phyloP scores from a whole-genome alignment of 2,329 filamentous ascomycete genomes.

The Fusarium marasasianum region DNA sequence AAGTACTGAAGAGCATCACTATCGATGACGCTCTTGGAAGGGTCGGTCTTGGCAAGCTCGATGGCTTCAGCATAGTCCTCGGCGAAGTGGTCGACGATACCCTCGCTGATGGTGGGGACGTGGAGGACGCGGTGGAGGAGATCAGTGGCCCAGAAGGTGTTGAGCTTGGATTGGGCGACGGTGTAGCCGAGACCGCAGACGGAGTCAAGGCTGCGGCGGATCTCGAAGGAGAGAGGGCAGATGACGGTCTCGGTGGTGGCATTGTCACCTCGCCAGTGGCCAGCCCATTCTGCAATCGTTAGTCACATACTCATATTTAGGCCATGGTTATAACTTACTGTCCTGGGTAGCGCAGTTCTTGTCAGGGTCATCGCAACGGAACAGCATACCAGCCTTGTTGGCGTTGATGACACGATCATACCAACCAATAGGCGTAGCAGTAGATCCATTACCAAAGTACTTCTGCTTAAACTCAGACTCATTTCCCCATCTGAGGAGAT shows the following conservation, averaged over 20 bases:
- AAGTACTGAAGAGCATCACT: constrained; percentile 74
- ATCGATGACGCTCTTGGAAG: constrained; percentile 62
- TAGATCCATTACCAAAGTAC: constrained; percentile 71
- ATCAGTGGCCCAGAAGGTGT: constrained; percentile 73
- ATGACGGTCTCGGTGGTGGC: constrained; percentile 75
- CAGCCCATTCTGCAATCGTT: constrained; percentile 64
- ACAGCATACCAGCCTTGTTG: constrained; percentile 65
- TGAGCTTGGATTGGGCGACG: constrained; percentile 63
- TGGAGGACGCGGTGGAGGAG: constrained; percentile 74
- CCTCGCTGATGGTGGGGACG: constrained; percentile 68
- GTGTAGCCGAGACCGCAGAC: constrained; percentile 72
- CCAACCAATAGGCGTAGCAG: constrained; percentile 68
- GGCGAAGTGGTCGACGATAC: constrained; percentile 68
- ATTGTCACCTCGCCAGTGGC: constrained; percentile 74
- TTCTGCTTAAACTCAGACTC: constrained; percentile 68
- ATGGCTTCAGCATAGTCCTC: constrained; percentile 66
- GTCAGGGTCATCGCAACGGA: constrained; percentile 76
- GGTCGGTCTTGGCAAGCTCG: constrained; percentile 58
- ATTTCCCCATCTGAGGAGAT: constrained; percentile 67
- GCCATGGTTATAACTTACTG: constrained; percentile 37
- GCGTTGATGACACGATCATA: constrained; percentile 68
- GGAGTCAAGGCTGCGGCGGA: constrained; percentile 64
- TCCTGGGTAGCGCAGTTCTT: constrained; percentile 66
- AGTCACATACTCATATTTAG: accelerated
- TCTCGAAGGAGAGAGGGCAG: constrained; percentile 69